Conservation (phyloP, 1,139 yeast genomes). For the Saccharomycopsis crataegensis region DNA sequence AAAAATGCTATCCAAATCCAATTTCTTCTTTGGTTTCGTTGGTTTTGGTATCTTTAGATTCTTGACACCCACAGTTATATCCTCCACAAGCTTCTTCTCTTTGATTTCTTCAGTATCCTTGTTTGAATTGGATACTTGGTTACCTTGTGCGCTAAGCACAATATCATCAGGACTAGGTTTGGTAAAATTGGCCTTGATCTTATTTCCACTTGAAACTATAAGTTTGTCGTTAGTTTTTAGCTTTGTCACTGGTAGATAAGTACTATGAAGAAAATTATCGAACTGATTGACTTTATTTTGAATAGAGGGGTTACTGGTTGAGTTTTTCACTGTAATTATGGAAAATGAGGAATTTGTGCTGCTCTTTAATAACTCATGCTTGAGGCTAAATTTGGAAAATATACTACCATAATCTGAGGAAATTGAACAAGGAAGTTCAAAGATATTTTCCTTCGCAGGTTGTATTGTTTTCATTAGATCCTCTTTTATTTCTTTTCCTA, state of each 20-base stretch:
- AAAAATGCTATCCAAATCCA: slow-evolving; percentile 33
- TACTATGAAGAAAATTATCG: slow-evolving; percentile 35
- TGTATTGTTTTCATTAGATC: too few species aligned
- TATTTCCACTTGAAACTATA: slow-evolving; percentile 28
- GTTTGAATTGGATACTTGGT: neutral
- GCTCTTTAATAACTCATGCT: neutral
- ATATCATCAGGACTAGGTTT: slow-evolving; percentile 83
- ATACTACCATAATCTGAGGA: too few species aligned
- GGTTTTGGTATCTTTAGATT: slow-evolving; percentile 22
- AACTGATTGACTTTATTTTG: slow-evolving; percentile 22
- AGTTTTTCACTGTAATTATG: neutral
- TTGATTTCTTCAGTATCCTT: slow-evolving; percentile 34
- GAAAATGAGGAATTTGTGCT: neutral
- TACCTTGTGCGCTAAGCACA: slow-evolving; percentile 51
- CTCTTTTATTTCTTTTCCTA: too few species aligned
- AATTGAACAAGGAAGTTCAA: too few species aligned
- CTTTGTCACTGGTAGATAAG: slow-evolving; percentile 23
- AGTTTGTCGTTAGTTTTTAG: slow-evolving; percentile 37
- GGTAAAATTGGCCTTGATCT: slow-evolving; percentile 49
- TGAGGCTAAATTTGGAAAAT: too few species aligned
- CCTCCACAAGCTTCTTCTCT: slow-evolving; percentile 24
- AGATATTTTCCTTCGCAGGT: too few species aligned
- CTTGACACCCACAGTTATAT: slow-evolving; percentile 21
- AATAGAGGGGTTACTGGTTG: neutral
- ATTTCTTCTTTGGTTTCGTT: slow-evolving; percentile 31